phyloP scores from a whole-genome alignment of 805 yeast genomes.

The Suhomyces canberraensis region DNA sequence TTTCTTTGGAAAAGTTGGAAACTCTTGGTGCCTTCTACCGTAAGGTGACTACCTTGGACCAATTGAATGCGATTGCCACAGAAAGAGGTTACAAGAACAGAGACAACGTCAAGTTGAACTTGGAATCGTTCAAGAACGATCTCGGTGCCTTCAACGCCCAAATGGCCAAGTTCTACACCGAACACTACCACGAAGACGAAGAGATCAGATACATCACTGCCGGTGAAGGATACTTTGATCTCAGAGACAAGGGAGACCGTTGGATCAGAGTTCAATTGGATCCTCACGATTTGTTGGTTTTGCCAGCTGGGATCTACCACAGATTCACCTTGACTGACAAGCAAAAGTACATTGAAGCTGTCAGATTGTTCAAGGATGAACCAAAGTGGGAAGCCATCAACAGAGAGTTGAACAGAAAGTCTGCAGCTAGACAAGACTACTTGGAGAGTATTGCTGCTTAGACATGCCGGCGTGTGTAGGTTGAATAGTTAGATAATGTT shows the following conservation, averaged over 20 bases:
- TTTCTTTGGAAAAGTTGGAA: slow-evolving; percentile 47
- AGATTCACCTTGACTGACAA: slow-evolving; percentile 72
- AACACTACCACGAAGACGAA: slow-evolving; percentile 95
- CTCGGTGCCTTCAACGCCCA: slow-evolving; percentile 54
- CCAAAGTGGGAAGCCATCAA: slow-evolving; percentile 93
- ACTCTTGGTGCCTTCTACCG: slow-evolving; percentile 68
- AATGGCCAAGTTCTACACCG: slow-evolving; percentile 67
- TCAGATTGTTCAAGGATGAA: slow-evolving; percentile 86
- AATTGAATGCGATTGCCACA: slow-evolving; percentile 63
- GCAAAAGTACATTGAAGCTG: slow-evolving; percentile 64
- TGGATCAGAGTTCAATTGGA: slow-evolving; percentile 78
- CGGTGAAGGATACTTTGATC: slow-evolving; percentile 92
- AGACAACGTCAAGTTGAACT: slow-evolving; percentile 64
- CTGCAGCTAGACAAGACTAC: slow-evolving; percentile 36
- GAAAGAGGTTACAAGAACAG: slow-evolving; percentile 76
- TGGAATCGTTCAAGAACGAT: slow-evolving; percentile 60
- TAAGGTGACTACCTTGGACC: slow-evolving; percentile 45
- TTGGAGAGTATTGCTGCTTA: slow-evolving; percentile 27
- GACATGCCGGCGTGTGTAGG: neutral
- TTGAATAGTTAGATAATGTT: too few relatives aligned
- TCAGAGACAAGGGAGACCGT: slow-evolving; percentile 54
- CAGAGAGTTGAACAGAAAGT: slow-evolving; percentile 46
- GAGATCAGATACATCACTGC: slow-evolving; percentile 88
- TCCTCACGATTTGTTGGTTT: slow-evolving; percentile 63
- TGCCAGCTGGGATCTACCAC: slow-evolving; percentile 94